Evolutionary conservation across 2,329 filamentous ascomycete species (phyloP).

Genomic region (Orbilia oligospora): DNA sequence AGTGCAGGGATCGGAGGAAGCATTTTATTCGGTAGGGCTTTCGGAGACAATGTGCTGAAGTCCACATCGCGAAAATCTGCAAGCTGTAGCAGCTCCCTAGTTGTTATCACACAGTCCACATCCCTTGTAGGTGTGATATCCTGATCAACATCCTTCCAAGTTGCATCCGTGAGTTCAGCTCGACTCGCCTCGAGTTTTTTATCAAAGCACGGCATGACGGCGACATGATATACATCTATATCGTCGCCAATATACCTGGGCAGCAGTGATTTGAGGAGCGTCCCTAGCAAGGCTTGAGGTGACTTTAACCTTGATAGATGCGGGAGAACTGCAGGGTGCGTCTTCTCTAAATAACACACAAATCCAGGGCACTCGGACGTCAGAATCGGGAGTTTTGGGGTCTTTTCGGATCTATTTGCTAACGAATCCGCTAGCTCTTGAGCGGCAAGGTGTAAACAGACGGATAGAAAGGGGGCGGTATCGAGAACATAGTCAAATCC

Average conservation of each 20-base stretch:
- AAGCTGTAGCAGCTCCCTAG: conserved; percentile 91
- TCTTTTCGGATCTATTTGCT: conserved; percentile 59
- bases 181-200: conserved; percentile 98
- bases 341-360: conserved; percentile 99
- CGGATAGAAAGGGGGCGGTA: conserved; percentile 85
- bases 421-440: conserved; percentile 75
- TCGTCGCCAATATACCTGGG: conserved; percentile 75
- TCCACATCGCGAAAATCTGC: conserved; percentile 83
- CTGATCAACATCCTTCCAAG: conserved; percentile 72
- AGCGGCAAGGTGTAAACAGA: conserved; percentile 83
- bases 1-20: conserved; percentile 37
- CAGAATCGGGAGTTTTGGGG: conserved; percentile 76
- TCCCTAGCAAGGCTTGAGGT: conserved; percentile 91
- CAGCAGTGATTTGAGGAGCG: conserved; percentile 87
- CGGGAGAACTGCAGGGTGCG: conserved; percentile 90
- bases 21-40: conserved; percentile 77
- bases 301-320: conserved; percentile 94
- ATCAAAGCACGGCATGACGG: conserved; percentile 98
- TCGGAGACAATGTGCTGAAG: conserved; percentile 73
- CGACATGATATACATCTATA: conserved; percentile 90
- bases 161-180: conserved; percentile 86
- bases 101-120: conserved; percentile 98
- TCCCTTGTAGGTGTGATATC: conserved; percentile 77
- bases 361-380: conserved; percentile 95
- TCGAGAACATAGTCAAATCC: conserved; percentile 91